Percentiles rank a stretch among this genome's conserved stretches.
Evolutionary conservation across 2,329 filamentous ascomycete genomes (phyloP).

Genomic region (Nemania bipapillata): DNA sequence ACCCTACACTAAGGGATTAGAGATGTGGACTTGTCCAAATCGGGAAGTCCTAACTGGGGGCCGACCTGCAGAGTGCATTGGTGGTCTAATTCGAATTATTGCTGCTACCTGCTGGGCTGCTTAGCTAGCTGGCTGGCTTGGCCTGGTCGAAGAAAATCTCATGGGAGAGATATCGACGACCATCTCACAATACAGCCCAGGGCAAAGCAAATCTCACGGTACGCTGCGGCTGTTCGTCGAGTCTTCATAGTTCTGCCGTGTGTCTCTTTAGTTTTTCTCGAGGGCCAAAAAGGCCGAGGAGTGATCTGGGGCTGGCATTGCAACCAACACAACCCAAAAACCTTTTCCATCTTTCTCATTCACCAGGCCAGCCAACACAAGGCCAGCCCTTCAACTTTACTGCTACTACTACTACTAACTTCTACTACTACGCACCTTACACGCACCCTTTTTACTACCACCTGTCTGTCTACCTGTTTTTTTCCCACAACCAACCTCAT

Average conservation of each 20-base stretch:
- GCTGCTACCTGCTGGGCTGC: slow-evolving; percentile 25
- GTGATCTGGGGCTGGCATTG: slow-evolving; percentile 24
- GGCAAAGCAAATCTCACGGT: slow-evolving; percentile 31
- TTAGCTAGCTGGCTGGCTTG: slow-evolving; percentile 28
- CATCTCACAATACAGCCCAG: slow-evolving; percentile 18
- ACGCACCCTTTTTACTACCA: not conserved
- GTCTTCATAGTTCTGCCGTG: slow-evolving; percentile 17
- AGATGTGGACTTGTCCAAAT: slow-evolving; percentile 46
- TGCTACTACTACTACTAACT: not conserved
- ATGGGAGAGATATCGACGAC: slow-evolving; percentile 44
- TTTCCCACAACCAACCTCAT: slow-evolving; percentile 10
- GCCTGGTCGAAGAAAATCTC: slow-evolving; percentile 48
- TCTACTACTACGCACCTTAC: not conserved
- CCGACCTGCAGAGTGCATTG: slow-evolving; percentile 31
- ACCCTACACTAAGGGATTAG: slow-evolving; percentile 34
- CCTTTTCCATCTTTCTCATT: slow-evolving; percentile 27
- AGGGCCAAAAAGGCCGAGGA: slow-evolving; percentile 18
- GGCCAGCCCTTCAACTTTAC: slow-evolving; percentile 19
- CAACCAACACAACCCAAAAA: slow-evolving; percentile 9
- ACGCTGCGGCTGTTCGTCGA: slow-evolving; percentile 24
- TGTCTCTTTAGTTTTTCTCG: slow-evolving; percentile 32
- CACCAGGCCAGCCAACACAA: slow-evolving; percentile 1
- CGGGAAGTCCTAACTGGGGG: slow-evolving; percentile 45
- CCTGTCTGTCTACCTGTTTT: slow-evolving; percentile 4
- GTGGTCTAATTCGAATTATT: slow-evolving; percentile 37